Conservation (phyloP, 768 basidiomycete genomes). For the Dictyophora rubrovolvata region DNA sequence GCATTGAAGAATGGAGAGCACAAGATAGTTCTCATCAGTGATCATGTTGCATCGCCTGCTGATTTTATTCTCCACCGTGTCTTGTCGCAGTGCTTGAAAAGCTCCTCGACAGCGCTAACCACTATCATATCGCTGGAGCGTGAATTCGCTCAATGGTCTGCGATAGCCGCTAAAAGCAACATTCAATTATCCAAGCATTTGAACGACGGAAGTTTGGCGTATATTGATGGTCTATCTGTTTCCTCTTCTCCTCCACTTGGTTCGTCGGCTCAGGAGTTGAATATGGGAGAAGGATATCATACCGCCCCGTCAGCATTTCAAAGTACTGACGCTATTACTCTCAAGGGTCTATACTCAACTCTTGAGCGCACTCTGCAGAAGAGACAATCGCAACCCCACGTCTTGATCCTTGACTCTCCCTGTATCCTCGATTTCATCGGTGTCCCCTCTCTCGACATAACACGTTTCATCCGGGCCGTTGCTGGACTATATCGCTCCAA, state of each 20-base stretch:
- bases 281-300: slow-evolving; percentile 11
- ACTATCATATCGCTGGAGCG: slow-evolving; percentile 48
- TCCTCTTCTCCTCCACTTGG: slow-evolving; percentile 13
- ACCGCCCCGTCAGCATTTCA: not conserved
- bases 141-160: slow-evolving; percentile 48
- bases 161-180: slow-evolving; percentile 46
- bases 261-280: slow-evolving; percentile 11
- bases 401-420: slow-evolving; percentile 67
- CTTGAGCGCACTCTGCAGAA: not conserved
- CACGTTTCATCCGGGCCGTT: slow-evolving; percentile 51
- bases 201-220: slow-evolving; percentile 33
- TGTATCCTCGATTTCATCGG: slow-evolving; percentile 66
- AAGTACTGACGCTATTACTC: not conserved
- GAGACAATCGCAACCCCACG: not conserved
- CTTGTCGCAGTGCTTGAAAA: slow-evolving; percentile 44
- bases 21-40: slow-evolving; percentile 55
- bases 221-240: slow-evolving; percentile 42
- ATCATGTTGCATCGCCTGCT: slow-evolving; percentile 58
- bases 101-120: slow-evolving; percentile 19
- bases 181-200: slow-evolving; percentile 24
- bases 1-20: slow-evolving; percentile 37
- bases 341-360: not conserved
- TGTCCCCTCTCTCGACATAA: slow-evolving; percentile 37
- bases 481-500: slow-evolving; percentile 43
- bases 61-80: slow-evolving; percentile 60